These are phyloP conservation scores for Enterospora canceri DNA, from an alignment of 371 early-diverging fungal species.

Conservation along the genomic window DNA sequence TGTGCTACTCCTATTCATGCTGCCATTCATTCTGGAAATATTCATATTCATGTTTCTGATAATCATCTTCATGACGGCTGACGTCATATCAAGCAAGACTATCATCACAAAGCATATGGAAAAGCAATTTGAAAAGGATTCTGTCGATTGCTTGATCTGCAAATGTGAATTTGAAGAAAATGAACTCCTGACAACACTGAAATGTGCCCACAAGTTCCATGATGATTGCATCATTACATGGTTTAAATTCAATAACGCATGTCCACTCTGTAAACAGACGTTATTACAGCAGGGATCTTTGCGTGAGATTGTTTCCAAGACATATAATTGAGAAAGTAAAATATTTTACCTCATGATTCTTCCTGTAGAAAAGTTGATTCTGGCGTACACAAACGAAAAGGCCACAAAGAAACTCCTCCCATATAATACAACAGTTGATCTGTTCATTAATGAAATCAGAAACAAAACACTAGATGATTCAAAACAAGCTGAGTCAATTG, in stretches of 20 bases:
- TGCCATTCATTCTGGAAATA: neutral
- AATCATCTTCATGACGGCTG: neutral
- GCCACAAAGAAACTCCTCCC: slow-evolving; percentile 31
- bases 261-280: slow-evolving; percentile 56
- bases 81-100: neutral
- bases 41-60: neutral
- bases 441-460: neutral
- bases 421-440: slow-evolving; percentile 13
- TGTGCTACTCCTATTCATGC: neutral
- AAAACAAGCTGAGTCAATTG: slow-evolving; percentile 3
- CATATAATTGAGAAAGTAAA: neutral
- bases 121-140: neutral
- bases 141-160: slow-evolving; percentile 10
- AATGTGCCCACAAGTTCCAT: slow-evolving; percentile 57
- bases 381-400: slow-evolving; percentile 47
- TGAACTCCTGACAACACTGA: neutral
- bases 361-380: slow-evolving; percentile 21
- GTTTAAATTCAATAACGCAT: slow-evolving; percentile 55
- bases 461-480: slow-evolving; percentile 4
- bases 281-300: slow-evolving; percentile 17
- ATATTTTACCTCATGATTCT: neutral
- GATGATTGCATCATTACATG: slow-evolving; percentile 55
- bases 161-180: slow-evolving; percentile 11
- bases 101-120: neutral
- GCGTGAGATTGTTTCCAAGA: neutral